Conservation (phyloP, 345 rosid species). For the Gossypium mustelinum region DNA sequence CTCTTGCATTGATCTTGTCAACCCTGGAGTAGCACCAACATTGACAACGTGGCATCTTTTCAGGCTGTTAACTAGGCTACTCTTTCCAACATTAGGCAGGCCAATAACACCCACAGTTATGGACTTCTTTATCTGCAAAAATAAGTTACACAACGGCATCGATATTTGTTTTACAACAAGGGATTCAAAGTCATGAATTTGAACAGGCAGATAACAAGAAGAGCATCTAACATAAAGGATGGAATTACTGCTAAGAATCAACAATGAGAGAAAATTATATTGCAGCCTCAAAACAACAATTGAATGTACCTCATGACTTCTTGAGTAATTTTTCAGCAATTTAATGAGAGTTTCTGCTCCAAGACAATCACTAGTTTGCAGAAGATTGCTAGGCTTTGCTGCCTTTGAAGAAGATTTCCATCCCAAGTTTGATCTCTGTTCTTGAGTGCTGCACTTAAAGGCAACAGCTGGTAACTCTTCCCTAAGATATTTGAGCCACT, state of each 20-base stretch:
- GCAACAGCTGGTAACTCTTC: slow-evolving; percentile 94
- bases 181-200: neutral
- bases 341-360: slow-evolving; percentile 95
- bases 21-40: slow-evolving; percentile 95
- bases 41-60: slow-evolving; percentile 87
- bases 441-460: slow-evolving; percentile 94
- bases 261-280: neutral
- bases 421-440: slow-evolving; percentile 84
- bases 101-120: slow-evolving; percentile 92
- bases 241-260: neutral
- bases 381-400: slow-evolving; percentile 55
- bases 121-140: slow-evolving; percentile 79
- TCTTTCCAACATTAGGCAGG: slow-evolving; percentile 95
- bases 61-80: slow-evolving; percentile 96
- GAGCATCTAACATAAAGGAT: neutral
- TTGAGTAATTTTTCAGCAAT: slow-evolving; percentile 85
- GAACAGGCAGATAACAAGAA: slow-evolving; percentile 8
- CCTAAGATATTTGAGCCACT: slow-evolving; percentile 90
- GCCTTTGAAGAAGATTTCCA: slow-evolving; percentile 78
- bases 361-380: slow-evolving; percentile 96
- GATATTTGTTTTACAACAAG: neutral
- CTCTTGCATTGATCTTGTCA: slow-evolving; percentile 92
- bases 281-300: neutral
- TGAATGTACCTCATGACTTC: slow-evolving; percentile 76
- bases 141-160: neutral